Evolutionary conservation across 768 basidiomycete genomes (phyloP).

Genomic region (Artomyces pyxidatus): DNA sequence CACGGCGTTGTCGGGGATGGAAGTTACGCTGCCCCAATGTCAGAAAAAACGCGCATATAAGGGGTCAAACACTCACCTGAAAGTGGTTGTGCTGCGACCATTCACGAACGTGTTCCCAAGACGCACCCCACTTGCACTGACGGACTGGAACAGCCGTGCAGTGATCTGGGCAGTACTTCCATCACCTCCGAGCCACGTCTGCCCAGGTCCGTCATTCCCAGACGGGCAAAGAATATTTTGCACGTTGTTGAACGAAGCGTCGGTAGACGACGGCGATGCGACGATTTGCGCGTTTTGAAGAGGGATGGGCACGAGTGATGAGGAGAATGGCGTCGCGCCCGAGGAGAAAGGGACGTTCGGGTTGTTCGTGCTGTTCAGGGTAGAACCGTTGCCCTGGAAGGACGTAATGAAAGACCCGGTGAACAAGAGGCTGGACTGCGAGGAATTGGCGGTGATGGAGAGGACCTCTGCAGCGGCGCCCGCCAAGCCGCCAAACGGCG

Average conservation of each 20-base stretch:
- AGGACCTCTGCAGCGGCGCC: slow-evolving; percentile 62
- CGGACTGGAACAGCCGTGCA: slow-evolving; percentile 62
- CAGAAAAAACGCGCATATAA: slow-evolving; percentile 7
- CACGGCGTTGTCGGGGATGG: slow-evolving; percentile 84
- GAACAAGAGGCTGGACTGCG: slow-evolving; percentile 72
- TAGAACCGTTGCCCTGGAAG: slow-evolving; percentile 46
- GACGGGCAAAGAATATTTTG: slow-evolving; percentile 75
- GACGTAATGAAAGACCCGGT: slow-evolving; percentile 80
- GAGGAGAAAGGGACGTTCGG: slow-evolving; percentile 79
- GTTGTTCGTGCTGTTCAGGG: slow-evolving; percentile 63
- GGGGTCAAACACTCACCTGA: slow-evolving; percentile 50
- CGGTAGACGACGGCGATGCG: slow-evolving; percentile 55
- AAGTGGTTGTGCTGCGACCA: slow-evolving; percentile 78
- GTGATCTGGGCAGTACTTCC: slow-evolving; percentile 67
- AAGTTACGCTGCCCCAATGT: slow-evolving; percentile 52
- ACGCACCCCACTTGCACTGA: slow-evolving; percentile 72
- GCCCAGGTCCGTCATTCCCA: slow-evolving; percentile 70
- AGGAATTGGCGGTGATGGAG: slow-evolving; percentile 69
- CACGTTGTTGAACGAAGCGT: slow-evolving; percentile 55
- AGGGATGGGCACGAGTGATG: slow-evolving; percentile 80
- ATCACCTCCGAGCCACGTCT: slow-evolving; percentile 80
- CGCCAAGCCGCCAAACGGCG: slow-evolving; percentile 76
- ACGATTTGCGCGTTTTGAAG: slow-evolving; percentile 48
- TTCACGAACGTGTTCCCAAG: slow-evolving; percentile 86
- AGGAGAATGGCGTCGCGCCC: slow-evolving; percentile 80